Evolutionary conservation across 2,329 filamentous ascomycete genomes (phyloP).

Genomic region (Pyricularia pennisetigena): DNA sequence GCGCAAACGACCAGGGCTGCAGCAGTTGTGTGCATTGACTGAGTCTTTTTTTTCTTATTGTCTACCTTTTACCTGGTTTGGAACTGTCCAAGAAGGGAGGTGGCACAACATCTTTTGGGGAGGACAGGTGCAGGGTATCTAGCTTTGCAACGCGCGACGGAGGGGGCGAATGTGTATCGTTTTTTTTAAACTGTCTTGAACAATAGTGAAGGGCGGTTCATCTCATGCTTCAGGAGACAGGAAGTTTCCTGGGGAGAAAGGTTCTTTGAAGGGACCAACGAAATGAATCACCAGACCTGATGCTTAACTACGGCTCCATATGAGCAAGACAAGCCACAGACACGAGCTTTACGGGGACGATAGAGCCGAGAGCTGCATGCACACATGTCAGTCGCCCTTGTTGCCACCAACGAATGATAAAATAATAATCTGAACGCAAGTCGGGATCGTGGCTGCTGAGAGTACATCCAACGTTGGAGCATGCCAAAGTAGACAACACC

Average conservation of each 20-base stretch:
- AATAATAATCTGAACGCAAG: not conserved
- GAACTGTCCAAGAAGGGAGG: too few species aligned
- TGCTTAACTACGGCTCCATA: not conserved
- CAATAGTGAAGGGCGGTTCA: not conserved
- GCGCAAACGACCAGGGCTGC: not conserved
- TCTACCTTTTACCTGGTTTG: not conserved
- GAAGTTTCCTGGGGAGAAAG: too few species aligned
- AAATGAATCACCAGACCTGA: not conserved
- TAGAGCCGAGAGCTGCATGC: not conserved
- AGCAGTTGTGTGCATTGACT: not conserved
- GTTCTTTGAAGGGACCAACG: not conserved
- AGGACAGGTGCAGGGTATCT: too few species aligned
- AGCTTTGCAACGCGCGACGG: too few species aligned
- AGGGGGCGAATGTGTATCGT: too few species aligned
- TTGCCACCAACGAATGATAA: not conserved
- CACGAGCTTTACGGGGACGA: not conserved
- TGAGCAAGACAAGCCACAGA: not conserved
- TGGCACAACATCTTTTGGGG: too few species aligned
- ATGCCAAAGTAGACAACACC: not conserved
- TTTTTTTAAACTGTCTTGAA: not conserved
- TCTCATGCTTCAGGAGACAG: not conserved
- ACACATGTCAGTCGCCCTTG: not conserved
- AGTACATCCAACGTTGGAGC: not conserved
- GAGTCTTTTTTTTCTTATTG: too few species aligned
- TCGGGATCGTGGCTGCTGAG: not conserved